These are phyloP conservation scores for Populus trichocarpa DNA, from an alignment of 441 rosid genomes.

Conservation along the genomic window DNA sequence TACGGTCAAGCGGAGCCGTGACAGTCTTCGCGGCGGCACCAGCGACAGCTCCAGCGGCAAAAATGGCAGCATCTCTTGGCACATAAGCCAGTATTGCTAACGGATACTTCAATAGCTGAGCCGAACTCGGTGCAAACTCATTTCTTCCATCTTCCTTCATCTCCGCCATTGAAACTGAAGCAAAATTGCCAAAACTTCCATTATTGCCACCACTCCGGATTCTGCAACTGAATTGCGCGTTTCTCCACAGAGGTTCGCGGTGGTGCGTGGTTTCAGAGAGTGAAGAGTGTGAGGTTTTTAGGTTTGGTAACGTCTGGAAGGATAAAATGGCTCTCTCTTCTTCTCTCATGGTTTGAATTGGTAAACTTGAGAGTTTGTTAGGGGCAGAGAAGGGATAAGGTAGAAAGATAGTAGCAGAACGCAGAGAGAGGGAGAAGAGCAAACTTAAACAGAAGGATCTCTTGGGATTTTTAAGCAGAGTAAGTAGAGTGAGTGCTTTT, in stretches of 20 bases:
- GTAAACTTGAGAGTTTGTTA: neutral
- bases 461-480: neutral
- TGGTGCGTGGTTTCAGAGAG: constrained; percentile 11
- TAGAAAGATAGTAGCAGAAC: constrained; percentile 7
- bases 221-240: constrained; percentile 6
- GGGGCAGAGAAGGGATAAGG: constrained; percentile 34
- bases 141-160: constrained; percentile 31
- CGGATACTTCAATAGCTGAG: constrained; percentile 82
- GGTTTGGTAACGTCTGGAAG: constrained; percentile 38
- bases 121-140: constrained; percentile 54
- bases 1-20: constrained; percentile 95
- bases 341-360: constrained; percentile 25
- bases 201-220: constrained; percentile 14
- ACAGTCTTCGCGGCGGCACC: constrained; percentile 95
- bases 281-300: constrained; percentile 33
- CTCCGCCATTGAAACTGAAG: constrained; percentile 57
- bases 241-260: constrained; percentile 21
- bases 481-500: neutral
- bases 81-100: constrained; percentile 59
- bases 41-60: constrained; percentile 85
- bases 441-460: neutral
- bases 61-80: constrained; percentile 71
- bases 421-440: neutral
- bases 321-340: constrained; percentile 40
- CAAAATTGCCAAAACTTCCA: constrained; percentile 41